These are phyloP conservation scores for Pichiaceae sp. DNA, from an alignment of 1,139 yeast genomes.

Conservation along the genomic window DNA sequence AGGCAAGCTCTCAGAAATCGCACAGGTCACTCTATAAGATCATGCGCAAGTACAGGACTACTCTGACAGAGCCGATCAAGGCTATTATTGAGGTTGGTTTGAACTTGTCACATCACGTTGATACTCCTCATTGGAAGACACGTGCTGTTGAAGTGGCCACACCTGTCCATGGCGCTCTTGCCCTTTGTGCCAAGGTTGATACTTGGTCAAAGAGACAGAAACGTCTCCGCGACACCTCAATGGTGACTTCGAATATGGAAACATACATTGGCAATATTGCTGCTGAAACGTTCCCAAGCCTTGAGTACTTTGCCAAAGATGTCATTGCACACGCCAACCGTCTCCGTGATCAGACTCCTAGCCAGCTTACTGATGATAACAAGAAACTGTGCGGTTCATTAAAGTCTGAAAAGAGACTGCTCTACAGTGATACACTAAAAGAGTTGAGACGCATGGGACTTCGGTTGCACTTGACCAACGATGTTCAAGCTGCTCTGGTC, in stretches of 20 bases:
- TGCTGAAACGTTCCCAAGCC: slow-evolving; percentile 27
- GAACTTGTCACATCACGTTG: not conserved
- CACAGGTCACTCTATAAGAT: slow-evolving; percentile 78
- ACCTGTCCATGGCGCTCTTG: slow-evolving; percentile 5
- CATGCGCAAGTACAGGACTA: slow-evolving; percentile 70
- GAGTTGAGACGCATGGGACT: slow-evolving; percentile 73
- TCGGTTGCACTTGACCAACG: slow-evolving; percentile 55
- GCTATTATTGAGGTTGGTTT: slow-evolving; percentile 55
- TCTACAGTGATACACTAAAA: slow-evolving; percentile 67
- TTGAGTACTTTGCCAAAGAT: slow-evolving; percentile 46
- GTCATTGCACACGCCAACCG: slow-evolving; percentile 51
- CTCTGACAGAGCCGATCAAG: slow-evolving; percentile 47
- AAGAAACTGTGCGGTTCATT: slow-evolving; percentile 68
- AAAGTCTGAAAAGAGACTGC: slow-evolving; percentile 69
- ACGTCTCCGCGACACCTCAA: not conserved
- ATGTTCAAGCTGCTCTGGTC: slow-evolving; percentile 52
- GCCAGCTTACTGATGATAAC: slow-evolving; percentile 56
- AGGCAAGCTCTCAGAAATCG: slow-evolving; percentile 86
- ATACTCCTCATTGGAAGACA: not conserved
- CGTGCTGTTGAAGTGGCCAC: not conserved
- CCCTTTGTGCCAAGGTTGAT: slow-evolving; percentile 15
- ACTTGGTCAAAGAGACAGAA: slow-evolving; percentile 11
- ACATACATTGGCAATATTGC: slow-evolving; percentile 34
- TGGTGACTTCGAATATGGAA: slow-evolving; percentile 34
- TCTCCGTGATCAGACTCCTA: slow-evolving; percentile 72